Evolutionary conservation across 495 filamentous ascomycete genomes (phyloP).

Genomic region (Talaromyces ruber): DNA sequence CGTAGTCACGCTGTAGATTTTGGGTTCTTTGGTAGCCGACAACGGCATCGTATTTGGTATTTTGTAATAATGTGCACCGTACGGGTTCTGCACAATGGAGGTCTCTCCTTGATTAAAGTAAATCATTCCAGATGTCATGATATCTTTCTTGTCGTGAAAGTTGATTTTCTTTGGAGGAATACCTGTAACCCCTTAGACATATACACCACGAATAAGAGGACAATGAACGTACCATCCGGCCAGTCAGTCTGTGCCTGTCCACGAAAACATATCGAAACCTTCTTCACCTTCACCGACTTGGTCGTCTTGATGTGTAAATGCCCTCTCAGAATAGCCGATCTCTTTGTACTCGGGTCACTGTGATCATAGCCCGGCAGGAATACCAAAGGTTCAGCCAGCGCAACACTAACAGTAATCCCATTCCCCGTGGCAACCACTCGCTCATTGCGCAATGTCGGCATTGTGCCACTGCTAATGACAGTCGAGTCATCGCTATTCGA

Average conservation of each 20-base stretch:
- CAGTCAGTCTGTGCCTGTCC: conserved; percentile 88
- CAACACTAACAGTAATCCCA: conserved; percentile 62
- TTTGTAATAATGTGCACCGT: conserved; percentile 38
- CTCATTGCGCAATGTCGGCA: conserved; percentile 37
- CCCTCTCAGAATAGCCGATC: conserved; percentile 78
- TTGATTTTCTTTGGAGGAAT: conserved; percentile 77
- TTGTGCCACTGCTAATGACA: conserved; percentile 21
- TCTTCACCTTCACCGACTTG: conserved; percentile 90
- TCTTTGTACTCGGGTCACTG: conserved; percentile 55
- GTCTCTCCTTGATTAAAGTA: conserved; percentile 44
- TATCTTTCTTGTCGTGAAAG: conserved; percentile 65
- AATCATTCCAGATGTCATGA: conserved; percentile 36
- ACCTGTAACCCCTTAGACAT: conserved; percentile 31
- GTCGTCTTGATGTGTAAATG: conserved; percentile 73
- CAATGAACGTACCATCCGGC: conserved; percentile 65
- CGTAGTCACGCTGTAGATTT: conserved; percentile 21
- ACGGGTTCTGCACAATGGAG: conserved; percentile 60
- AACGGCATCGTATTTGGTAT: conserved; percentile 31
- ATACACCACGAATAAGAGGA: no score
- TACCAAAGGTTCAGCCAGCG: conserved; percentile 80
- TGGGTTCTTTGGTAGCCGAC: conserved; percentile 39
- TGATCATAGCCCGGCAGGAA: conserved; percentile 91
- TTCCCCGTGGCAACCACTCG: conserved; percentile 68
- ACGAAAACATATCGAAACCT: conserved; percentile 78
- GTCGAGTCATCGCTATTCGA: conserved; percentile 11